Evolutionary conservation across 2,329 filamentous ascomycete species (phyloP).

Genomic region (Fusarium sulawesiense): DNA sequence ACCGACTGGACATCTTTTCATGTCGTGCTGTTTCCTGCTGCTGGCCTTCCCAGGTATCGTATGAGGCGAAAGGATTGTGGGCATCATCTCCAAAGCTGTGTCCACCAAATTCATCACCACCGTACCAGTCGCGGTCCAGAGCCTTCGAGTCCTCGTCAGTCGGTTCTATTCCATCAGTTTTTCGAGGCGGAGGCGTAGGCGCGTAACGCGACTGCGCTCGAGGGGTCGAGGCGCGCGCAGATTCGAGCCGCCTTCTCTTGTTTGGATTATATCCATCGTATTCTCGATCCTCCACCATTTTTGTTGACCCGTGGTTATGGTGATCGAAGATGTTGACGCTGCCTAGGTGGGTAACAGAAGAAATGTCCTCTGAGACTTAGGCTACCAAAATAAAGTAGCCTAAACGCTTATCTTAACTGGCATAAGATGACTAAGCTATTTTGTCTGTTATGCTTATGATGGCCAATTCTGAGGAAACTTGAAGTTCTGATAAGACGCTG

Average conservation of each 20-base stretch:
- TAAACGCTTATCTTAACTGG: no score
- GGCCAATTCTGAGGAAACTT: not conserved
- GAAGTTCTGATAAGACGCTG: not conserved
- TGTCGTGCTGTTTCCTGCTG: constrained; percentile 81
- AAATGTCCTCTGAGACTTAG: no score
- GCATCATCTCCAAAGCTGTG: constrained; percentile 90
- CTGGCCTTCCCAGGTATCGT: constrained; percentile 78
- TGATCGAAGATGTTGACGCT: no score
- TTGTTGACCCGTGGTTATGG: constrained; percentile 15
- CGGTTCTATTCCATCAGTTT: constrained; percentile 67
- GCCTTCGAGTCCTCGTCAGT: constrained; percentile 77
- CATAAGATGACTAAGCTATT: not conserved
- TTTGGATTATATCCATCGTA: constrained; percentile 55
- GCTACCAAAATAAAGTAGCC: no score
- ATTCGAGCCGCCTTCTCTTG: constrained; percentile 54
- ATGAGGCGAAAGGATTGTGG: constrained; percentile 90
- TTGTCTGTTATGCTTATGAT: not conserved
- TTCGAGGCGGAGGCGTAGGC: constrained; percentile 52
- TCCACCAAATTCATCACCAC: constrained; percentile 82
- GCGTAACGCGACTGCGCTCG: constrained; percentile 54
- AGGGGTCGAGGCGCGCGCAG: constrained; percentile 50
- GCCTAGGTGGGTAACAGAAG: no score
- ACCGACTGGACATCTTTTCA: constrained; percentile 82
- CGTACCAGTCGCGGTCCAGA: constrained; percentile 93
- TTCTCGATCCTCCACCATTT: constrained; percentile 53